Percentiles rank a stretch among this genome's conserved stretches.
Evolutionary conservation across 176 grass and related monocot species (phyloP).

Genomic region (Juncus inflexus): DNA sequence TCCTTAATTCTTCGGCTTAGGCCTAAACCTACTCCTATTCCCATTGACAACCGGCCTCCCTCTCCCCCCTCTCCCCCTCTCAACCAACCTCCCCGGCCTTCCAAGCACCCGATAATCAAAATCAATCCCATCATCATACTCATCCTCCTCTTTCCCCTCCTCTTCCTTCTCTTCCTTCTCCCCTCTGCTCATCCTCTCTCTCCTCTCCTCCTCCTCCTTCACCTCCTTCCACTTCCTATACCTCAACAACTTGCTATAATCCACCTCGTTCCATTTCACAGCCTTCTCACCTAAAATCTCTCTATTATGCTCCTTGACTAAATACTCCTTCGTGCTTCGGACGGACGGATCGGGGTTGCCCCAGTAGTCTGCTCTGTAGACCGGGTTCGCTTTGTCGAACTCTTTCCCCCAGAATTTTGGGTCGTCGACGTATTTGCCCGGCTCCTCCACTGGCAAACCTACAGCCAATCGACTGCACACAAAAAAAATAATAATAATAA

Average conservation of each 20-base stretch:
- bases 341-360: conserved; percentile 49
- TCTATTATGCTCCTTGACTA: conserved; percentile 44
- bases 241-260: conserved; percentile 45
- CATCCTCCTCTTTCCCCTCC: conserved; percentile 23
- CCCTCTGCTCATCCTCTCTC: conserved; percentile 11
- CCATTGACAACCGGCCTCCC: background rate
- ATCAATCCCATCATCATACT: conserved; percentile 64
- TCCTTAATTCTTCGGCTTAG: too few species aligned
- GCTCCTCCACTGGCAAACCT: conserved; percentile 71
- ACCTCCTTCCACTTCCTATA: conserved; percentile 28
- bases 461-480: conserved; percentile 57
- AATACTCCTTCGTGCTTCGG: conserved; percentile 58
- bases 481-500: background rate
- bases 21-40: background rate
- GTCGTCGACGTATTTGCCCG: conserved; percentile 63
- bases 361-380: conserved; percentile 71
- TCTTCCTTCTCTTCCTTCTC: conserved; percentile 18
- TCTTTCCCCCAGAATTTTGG: conserved; percentile 67
- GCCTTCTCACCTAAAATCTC: conserved; percentile 41
- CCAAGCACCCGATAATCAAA: conserved; percentile 39
- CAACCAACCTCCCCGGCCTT: too few species aligned
- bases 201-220: conserved; percentile 25
- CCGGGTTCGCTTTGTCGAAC: conserved; percentile 54
- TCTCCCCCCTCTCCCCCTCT: background rate
- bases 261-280: conserved; percentile 78